Evolutionary conservation across 164 flowering plant species (phyloP), one percentile per base, ranked within the genome.

Genomic region (Annona squamosa): DNA sequence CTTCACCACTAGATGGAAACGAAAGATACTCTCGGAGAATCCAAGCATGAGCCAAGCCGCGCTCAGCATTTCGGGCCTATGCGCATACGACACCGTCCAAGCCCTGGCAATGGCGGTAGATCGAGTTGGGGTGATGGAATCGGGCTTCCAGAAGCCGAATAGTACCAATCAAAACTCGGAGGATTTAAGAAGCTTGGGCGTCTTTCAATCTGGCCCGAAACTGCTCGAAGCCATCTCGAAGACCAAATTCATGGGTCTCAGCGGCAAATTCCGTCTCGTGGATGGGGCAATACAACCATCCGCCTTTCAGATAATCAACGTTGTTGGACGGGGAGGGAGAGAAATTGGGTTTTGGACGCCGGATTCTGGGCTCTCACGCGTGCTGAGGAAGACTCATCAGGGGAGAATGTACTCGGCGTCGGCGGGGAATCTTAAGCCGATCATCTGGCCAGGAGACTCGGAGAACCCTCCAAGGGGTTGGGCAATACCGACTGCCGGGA

Each of bases 21-120:
- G 62, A 6, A 46, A 61, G 3, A 62, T 77, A 45, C 64, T 2
- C 1, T 44, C 56, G 4, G 72, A 71, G 52, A 44, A 74, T 13
- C 73, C 71, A 41, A 45, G 74, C 44, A 19, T 62, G 3, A 42
- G 65, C 9, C 12, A 4, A 19, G 0, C 62, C 13, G 75, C 70
- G n/a, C 56, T 74, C 6, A 77, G 66, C 48, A 26, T 80, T 2
- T 79, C 72, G 64, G 87, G 87, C 2, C 12, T 87, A 42, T 78
- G 86, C 87, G 89, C 87, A 3, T 85, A 89, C 78, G 90, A 89
- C 76, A 74, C 86, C 1, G 63, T 70, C 3, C 72, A 66, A 43
- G 84, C 84, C 4, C 57, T 87, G 4, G 88, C 90, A 43, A 77
- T 67, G 73, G 83, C 88, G 42, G 72, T 75, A 56, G 86, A 85